A percentile compares a stretch with the other conserved stretches of the same genome.
Conservation (phyloP, 768 basidiomycete genomes). For the Panaeolus cyanescens region DNA sequence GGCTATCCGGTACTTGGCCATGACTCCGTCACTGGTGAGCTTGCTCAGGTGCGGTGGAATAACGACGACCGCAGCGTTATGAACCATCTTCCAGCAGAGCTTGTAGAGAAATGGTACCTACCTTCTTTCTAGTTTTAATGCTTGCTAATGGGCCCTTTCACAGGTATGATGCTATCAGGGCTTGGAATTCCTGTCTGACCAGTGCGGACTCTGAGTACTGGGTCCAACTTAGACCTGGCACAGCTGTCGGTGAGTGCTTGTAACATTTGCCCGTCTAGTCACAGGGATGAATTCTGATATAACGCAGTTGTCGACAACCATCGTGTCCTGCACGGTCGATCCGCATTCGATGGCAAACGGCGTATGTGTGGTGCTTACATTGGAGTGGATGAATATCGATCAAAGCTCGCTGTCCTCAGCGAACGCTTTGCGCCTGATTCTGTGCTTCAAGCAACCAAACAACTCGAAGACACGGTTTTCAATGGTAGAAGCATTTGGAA, state of each 20-base stretch:
- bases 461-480: conserved; percentile 19
- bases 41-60: conserved; percentile 89
- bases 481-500: conserved; percentile 62
- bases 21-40: conserved; percentile 56
- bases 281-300: not conserved
- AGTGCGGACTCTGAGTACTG: conserved; percentile 88
- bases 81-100: conserved; percentile 52
- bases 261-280: not conserved
- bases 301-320: conserved; percentile 85
- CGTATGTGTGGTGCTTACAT: conserved; percentile 97
- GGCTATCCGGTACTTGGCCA: conserved; percentile 77
- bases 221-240: conserved; percentile 88
- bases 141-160: not conserved
- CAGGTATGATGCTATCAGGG: conserved; percentile 80
- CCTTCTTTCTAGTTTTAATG: not conserved
- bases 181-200: conserved; percentile 76
- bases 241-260: conserved; percentile 69
- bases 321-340: conserved; percentile 93
- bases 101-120: conserved; percentile 75
- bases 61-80: conserved; percentile 91
- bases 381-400: conserved; percentile 86
- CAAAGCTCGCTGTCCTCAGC: conserved; percentile 67
- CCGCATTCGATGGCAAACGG: conserved; percentile 82
- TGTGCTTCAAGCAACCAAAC: conserved; percentile 24
- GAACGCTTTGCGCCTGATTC: conserved; percentile 54